Conservation (phyloP, 2,329 filamentous ascomycete genomes). For the Tolypocladium capitatum region DNA sequence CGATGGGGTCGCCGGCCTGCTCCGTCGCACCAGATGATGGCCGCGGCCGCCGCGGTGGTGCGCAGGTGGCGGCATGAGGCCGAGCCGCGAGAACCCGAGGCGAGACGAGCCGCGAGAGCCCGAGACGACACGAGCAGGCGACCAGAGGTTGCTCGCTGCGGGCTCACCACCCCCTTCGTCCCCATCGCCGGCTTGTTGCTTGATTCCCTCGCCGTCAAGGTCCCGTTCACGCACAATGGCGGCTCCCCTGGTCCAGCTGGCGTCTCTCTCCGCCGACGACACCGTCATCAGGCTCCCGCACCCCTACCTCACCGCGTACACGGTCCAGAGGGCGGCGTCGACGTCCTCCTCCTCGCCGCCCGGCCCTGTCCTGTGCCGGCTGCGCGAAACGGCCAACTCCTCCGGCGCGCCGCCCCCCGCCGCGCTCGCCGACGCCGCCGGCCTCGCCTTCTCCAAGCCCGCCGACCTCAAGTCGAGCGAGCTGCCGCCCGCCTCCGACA, state of each 20-base stretch:
- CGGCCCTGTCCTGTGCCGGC: slow-evolving; percentile 18
- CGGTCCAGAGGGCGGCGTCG: slow-evolving; percentile 17
- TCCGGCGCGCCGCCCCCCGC: slow-evolving; percentile 15
- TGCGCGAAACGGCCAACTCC: slow-evolving; percentile 17
- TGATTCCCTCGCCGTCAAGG: no score
- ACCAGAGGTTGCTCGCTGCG: no score
- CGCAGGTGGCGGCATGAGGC: no score
- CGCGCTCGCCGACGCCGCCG: slow-evolving; percentile 17
- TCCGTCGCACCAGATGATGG: no score
- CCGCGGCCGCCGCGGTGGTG: no score
- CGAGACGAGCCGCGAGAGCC: no score
- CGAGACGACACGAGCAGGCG: no score
- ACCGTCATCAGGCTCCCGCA: slow-evolving; percentile 34
- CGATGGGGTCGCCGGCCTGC: no score
- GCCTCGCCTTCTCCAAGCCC: slow-evolving; percentile 34
- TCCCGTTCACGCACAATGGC: slow-evolving; percentile 10
- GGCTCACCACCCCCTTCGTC: no score
- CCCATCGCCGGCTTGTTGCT: no score
- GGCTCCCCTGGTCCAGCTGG: slow-evolving; percentile 10
- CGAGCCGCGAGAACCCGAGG: no score
- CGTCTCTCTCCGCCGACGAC: slow-evolving; percentile 19
- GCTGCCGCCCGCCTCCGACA: slow-evolving; percentile 35
- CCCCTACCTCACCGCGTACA: slow-evolving; percentile 34
- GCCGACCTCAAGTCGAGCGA: slow-evolving; percentile 34
- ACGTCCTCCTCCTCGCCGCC: neutral